Evolutionary conservation across 495 filamentous ascomycete genomes (phyloP).

Genomic region (Penicillium robsamsonii): DNA sequence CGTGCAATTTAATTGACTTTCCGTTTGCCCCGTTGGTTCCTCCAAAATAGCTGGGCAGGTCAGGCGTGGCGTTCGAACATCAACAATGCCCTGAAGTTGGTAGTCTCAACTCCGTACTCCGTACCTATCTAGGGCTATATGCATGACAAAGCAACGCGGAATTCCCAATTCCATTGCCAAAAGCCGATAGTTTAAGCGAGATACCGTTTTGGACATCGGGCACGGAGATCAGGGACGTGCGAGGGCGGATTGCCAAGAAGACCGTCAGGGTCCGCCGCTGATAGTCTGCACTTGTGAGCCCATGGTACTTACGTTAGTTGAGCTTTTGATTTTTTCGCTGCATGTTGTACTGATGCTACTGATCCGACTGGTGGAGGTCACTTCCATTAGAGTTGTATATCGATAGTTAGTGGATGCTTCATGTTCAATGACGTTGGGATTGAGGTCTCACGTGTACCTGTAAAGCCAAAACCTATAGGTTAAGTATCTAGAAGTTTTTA

Average conservation of each 20-base stretch:
- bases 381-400: not conserved
- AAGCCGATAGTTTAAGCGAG: slow-evolving; percentile 2
- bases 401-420: not conserved
- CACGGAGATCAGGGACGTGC: slow-evolving; percentile 23
- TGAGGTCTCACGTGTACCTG: not conserved
- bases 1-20: slow-evolving; percentile 3
- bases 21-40: slow-evolving; percentile 2
- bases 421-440: not conserved
- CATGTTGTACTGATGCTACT: not conserved
- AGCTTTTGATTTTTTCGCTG: too few relatives aligned
- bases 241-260: slow-evolving; percentile 13
- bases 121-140: too few relatives aligned
- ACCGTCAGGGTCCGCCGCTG: slow-evolving; percentile 27
- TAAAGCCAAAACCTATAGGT: not conserved
- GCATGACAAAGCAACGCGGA: not conserved
- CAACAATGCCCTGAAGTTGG: not conserved
- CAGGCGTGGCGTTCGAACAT: not conserved
- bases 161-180: not conserved
- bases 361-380: not conserved
- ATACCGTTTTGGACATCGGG: not conserved
- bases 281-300: slow-evolving; percentile 14
- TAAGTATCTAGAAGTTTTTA: not conserved
- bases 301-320: not conserved
- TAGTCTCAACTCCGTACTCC: too few relatives aligned
- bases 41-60: not conserved